These are phyloP conservation scores for Ordospora colligata DNA, from an alignment of 371 early-diverging fungal species.

Conservation along the genomic window DNA sequence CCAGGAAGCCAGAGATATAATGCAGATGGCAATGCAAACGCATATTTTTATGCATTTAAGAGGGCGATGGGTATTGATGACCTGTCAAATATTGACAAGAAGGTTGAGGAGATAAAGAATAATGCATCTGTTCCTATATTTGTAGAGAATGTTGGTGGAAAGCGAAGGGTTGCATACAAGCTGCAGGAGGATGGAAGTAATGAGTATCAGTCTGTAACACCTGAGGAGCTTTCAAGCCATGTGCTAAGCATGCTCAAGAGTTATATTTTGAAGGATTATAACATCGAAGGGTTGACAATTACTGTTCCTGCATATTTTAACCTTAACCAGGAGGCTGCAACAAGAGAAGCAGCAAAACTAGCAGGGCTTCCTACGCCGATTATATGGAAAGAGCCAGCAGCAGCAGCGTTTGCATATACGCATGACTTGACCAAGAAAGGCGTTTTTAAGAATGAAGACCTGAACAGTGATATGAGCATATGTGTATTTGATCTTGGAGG, in stretches of 20 bases:
- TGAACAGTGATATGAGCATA: slow-evolving; percentile 65
- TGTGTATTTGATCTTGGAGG: slow-evolving; percentile 63
- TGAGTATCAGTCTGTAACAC: slow-evolving; percentile 76
- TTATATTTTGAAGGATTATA: slow-evolving; percentile 52
- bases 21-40: slow-evolving; percentile 71
- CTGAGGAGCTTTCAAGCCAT: slow-evolving; percentile 89
- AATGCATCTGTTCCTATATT: slow-evolving; percentile 47
- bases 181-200: slow-evolving; percentile 67
- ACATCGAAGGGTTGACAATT: slow-evolving; percentile 51
- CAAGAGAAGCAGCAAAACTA: slow-evolving; percentile 56
- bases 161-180: slow-evolving; percentile 34
- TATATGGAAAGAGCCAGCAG: slow-evolving; percentile 71
- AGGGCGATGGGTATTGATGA: slow-evolving; percentile 72
- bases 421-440: slow-evolving; percentile 63
- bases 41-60: slow-evolving; percentile 88
- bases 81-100: slow-evolving; percentile 62
- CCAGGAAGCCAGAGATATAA: slow-evolving; percentile 87
- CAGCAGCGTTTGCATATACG: slow-evolving; percentile 92
- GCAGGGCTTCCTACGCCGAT: slow-evolving; percentile 48
- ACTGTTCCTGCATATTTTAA: slow-evolving; percentile 63
- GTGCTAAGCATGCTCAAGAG: slow-evolving; percentile 88
- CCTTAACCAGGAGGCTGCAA: slow-evolving; percentile 61
- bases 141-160: slow-evolving; percentile 20
- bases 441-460: slow-evolving; percentile 64
- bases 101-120: slow-evolving; percentile 66